These are phyloP conservation scores for Myxozyma neotropica DNA, from an alignment of 805 yeast genomes.

Conservation along the genomic window DNA sequence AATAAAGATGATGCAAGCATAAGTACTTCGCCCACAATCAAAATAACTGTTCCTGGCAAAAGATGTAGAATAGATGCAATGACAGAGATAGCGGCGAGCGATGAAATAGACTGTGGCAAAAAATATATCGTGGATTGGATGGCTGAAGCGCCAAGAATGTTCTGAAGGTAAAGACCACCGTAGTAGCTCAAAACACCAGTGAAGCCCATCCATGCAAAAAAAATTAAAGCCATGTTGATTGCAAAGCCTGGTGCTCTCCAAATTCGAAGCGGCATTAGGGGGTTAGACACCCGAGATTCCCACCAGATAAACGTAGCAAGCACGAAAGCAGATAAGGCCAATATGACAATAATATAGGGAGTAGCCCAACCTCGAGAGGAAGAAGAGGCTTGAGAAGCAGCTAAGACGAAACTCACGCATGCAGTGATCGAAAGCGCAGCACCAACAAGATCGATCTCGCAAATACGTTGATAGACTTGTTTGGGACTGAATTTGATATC, in stretches of 20 bases:
- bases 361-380: slow-evolving; percentile 51
- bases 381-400: slow-evolving; percentile 50
- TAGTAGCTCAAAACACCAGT: slow-evolving; percentile 48
- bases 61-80: slow-evolving; percentile 53
- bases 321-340: slow-evolving; percentile 47
- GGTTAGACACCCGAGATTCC: slow-evolving; percentile 45
- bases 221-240: slow-evolving; percentile 45
- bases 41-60: slow-evolving; percentile 48
- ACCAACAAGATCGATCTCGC: slow-evolving; percentile 50
- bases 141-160: slow-evolving; percentile 45
- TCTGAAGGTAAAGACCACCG: slow-evolving; percentile 50
- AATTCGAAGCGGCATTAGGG: slow-evolving; percentile 53
- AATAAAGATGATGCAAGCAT: slow-evolving; percentile 46
- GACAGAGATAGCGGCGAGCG: slow-evolving; percentile 47
- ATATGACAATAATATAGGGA: slow-evolving; percentile 50
- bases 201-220: slow-evolving; percentile 50
- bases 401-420: slow-evolving; percentile 48
- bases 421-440: slow-evolving; percentile 48
- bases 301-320: slow-evolving; percentile 47
- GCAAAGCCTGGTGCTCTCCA: slow-evolving; percentile 48
- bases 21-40: slow-evolving; percentile 45
- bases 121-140: slow-evolving; percentile 51
- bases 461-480: slow-evolving; percentile 7
- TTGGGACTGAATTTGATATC: background rate
- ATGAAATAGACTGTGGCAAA: slow-evolving; percentile 50